Percentiles rank a stretch among this genome's conserved stretches.
Evolutionary conservation across 768 basidiomycete species (phyloP).

Genomic region (Gloeopeniophorella convolvens): DNA sequence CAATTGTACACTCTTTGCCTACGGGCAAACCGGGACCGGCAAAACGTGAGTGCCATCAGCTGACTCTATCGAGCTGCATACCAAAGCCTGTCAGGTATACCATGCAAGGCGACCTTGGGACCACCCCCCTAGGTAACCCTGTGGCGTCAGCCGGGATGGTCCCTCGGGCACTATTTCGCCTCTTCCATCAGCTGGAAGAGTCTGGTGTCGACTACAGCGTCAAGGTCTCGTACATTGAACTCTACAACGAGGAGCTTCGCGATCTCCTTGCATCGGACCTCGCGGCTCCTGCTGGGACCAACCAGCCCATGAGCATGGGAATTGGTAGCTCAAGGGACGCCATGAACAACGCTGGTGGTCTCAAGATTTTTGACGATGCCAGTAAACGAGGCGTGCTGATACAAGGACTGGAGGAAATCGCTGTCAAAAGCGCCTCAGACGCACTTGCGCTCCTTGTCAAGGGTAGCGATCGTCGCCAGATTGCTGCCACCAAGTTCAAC

Average conservation of each 20-base stretch:
- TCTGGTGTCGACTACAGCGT: conserved; percentile 80
- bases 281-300: conserved; percentile 53
- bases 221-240: conserved; percentile 88
- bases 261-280: conserved; percentile 86
- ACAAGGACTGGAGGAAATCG: conserved; percentile 88
- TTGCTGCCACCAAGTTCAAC: conserved; percentile 96
- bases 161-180: conserved; percentile 84
- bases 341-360: conserved; percentile 36
- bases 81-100: conserved; percentile 57
- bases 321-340: conserved; percentile 39
- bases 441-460: conserved; percentile 81
- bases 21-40: conserved; percentile 97
- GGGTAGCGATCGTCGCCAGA: conserved; percentile 86
- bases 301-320: conserved; percentile 75
- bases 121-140: conserved; percentile 81
- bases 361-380: conserved; percentile 92
- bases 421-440: conserved; percentile 75
- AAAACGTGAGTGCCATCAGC: conserved; percentile 72
- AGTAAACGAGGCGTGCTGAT: conserved; percentile 87
- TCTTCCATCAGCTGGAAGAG: conserved; percentile 84
- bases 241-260: conserved; percentile 97
- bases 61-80: neutral
- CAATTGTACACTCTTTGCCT: conserved; percentile 96
- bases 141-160: conserved; percentile 92
- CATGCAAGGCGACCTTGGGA: conserved; percentile 91